These are phyloP conservation scores for Actinomortierella wolfii DNA, from an alignment of 371 early-diverging fungal genomes.

Conservation along the genomic window DNA sequence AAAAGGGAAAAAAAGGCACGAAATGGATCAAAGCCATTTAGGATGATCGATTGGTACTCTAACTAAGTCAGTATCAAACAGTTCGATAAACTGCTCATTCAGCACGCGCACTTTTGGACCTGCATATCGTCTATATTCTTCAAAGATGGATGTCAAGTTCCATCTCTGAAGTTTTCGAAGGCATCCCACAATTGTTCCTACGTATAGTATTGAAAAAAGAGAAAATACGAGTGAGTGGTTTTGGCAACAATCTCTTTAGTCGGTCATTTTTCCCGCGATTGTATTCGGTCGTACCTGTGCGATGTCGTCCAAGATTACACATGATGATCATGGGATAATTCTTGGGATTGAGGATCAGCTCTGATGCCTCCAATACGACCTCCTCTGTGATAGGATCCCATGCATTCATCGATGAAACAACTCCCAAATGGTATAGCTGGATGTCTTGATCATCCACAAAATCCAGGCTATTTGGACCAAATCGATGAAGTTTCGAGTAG, in stretches of 20 bases:
- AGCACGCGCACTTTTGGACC: constrained; percentile 92
- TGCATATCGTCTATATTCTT: constrained; percentile 96
- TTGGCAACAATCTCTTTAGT: neutral
- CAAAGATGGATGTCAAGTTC: constrained; percentile 97
- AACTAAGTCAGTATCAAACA: constrained; percentile 95
- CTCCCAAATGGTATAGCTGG: constrained; percentile 82
- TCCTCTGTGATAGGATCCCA: constrained; percentile 98
- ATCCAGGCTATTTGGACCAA: constrained; percentile 66
- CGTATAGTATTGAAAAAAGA: constrained; percentile 1
- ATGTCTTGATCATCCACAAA: constrained; percentile 98
- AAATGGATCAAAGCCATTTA: constrained; percentile 72
- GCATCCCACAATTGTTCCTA: constrained; percentile 96
- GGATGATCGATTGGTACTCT: constrained; percentile 80
- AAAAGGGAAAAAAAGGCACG: too few relatives aligned
- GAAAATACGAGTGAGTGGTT: neutral
- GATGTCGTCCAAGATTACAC: constrained; percentile 96
- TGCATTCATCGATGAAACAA: constrained; percentile 80
- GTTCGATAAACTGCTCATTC: constrained; percentile 94
- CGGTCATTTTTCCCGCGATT: neutral
- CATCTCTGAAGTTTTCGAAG: constrained; percentile 95
- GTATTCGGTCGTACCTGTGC: constrained; percentile 75
- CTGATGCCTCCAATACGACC: constrained; percentile 90
- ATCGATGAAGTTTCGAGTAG: neutral
- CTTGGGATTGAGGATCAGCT: constrained; percentile 83
- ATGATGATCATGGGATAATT: constrained; percentile 96